These are phyloP conservation scores for Cladophialophora immunda DNA, from an alignment of 2,329 filamentous ascomycete species.

Conservation along the genomic window DNA sequence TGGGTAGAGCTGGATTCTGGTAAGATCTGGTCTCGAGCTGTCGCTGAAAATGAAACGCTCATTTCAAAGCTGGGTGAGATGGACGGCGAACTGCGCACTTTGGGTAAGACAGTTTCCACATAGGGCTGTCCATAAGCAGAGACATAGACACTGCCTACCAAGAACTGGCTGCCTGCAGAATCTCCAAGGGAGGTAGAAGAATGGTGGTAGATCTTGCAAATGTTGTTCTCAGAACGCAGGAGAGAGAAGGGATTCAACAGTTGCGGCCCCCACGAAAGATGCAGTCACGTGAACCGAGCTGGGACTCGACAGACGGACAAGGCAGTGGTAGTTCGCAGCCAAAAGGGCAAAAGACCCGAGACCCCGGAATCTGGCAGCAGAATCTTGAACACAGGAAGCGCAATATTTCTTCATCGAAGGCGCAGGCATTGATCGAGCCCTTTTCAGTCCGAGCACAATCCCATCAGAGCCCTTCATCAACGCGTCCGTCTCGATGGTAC, in stretches of 20 bases:
- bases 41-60: not conserved
- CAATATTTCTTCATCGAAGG: slow-evolving; percentile 13
- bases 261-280: not conserved
- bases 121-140: not conserved
- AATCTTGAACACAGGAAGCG: slow-evolving; percentile 16
- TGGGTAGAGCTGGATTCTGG: not conserved
- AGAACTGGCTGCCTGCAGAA: too few species aligned
- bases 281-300: not conserved
- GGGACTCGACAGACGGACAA: not conserved
- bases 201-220: not conserved
- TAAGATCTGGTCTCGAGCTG: not conserved
- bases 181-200: not conserved
- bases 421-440: slow-evolving; percentile 13
- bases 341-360: slow-evolving; percentile 3
- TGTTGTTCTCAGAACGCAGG: not conserved
- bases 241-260: not conserved
- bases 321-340: not conserved
- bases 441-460: slow-evolving; percentile 7
- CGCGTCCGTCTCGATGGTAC: slow-evolving; percentile 37
- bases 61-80: not conserved
- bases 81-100: not conserved
- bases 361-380: slow-evolving; percentile 16
- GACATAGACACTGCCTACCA: not conserved
- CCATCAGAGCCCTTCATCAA: slow-evolving; percentile 11
- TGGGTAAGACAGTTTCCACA: not conserved